These are phyloP conservation scores for Rubia yunnanensis DNA, from an alignment of 257 asterid species.

Conservation along the genomic window DNA sequence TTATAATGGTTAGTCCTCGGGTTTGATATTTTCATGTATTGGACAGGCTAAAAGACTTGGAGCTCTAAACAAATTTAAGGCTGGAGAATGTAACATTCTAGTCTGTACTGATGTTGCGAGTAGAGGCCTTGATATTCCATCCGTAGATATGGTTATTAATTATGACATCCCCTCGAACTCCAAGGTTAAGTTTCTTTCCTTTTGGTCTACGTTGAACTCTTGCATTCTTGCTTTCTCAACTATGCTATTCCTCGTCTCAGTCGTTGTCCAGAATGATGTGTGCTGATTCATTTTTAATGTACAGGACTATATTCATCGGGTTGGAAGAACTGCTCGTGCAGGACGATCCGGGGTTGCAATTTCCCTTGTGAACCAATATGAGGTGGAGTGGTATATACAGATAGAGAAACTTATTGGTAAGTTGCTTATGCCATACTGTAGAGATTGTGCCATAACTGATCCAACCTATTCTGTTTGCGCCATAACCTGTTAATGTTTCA, in stretches of 20 bases:
- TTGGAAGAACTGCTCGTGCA: slow-evolving; percentile 99
- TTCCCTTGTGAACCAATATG: slow-evolving; percentile 76
- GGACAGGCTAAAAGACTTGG: slow-evolving; percentile 79
- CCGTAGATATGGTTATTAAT: slow-evolving; percentile 88
- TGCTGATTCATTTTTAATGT: not conserved
- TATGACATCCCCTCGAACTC: slow-evolving; percentile 86
- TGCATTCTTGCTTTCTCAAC: no score
- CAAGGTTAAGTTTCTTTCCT: slow-evolving; percentile 35
- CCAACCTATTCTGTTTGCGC: no score
- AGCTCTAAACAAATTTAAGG: slow-evolving; percentile 72
- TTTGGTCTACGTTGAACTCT: not conserved
- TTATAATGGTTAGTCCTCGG: not conserved
- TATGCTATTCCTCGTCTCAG: no score
- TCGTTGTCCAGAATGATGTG: not conserved
- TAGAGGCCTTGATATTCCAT: slow-evolving; percentile 94
- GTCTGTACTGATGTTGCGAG: slow-evolving; percentile 91
- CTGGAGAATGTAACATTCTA: slow-evolving; percentile 81
- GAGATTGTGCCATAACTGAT: no score
- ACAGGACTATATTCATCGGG: slow-evolving; percentile 71
- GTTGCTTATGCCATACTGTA: no score
- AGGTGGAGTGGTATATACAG: slow-evolving; percentile 79
- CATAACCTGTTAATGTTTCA: no score
- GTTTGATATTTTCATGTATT: slow-evolving; percentile 7
- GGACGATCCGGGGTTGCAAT: slow-evolving; percentile 92
- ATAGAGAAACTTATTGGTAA: slow-evolving; percentile 83